phyloP scores from a whole-genome alignment of 306 rosid species.

The Senna tora region DNA sequence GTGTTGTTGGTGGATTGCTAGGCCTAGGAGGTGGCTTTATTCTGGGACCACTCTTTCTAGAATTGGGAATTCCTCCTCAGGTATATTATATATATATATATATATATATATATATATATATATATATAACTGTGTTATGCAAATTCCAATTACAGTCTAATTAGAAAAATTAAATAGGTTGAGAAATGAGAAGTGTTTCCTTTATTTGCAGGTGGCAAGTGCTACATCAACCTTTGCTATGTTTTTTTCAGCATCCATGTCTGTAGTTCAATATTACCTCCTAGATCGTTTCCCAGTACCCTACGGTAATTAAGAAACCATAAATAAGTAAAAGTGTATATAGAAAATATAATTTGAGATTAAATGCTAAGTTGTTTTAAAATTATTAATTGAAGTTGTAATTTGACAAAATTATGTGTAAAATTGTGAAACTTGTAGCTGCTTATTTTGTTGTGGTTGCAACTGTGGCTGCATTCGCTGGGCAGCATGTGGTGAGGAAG shows the following conservation, averaged over 20 bases:
- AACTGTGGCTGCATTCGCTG: slow-evolving; percentile 71
- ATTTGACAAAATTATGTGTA: too few species aligned
- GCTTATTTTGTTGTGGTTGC: slow-evolving; percentile 65
- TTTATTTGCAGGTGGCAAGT: slow-evolving; percentile 66
- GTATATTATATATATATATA: too few species aligned
- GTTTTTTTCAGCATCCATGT: slow-evolving; percentile 81
- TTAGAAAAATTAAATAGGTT: slow-evolving; percentile 5
- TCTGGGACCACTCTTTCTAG: slow-evolving; percentile 82
- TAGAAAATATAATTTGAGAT: too few species aligned
- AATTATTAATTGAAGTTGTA: too few species aligned
- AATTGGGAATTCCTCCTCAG: slow-evolving; percentile 88
- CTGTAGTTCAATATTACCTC: slow-evolving; percentile 72
- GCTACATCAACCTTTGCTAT: slow-evolving; percentile 81
- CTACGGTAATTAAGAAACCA: slow-evolving; percentile 57
- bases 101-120: too few species aligned
- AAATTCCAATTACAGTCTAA: background rate
- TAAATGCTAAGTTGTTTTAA: too few species aligned
- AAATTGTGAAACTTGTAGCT: too few species aligned
- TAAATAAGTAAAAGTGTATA: background rate
- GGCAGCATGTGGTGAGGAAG: slow-evolving; percentile 79
- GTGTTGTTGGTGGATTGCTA: slow-evolving; percentile 79
- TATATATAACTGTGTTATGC: too few species aligned
- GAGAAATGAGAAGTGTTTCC: background rate
- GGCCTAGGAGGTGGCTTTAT: slow-evolving; percentile 88
- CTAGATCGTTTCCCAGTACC: slow-evolving; percentile 80